Conservation (phyloP, 352 stramenopile genomes). For the Globisporangium acanthophoron region DNA sequence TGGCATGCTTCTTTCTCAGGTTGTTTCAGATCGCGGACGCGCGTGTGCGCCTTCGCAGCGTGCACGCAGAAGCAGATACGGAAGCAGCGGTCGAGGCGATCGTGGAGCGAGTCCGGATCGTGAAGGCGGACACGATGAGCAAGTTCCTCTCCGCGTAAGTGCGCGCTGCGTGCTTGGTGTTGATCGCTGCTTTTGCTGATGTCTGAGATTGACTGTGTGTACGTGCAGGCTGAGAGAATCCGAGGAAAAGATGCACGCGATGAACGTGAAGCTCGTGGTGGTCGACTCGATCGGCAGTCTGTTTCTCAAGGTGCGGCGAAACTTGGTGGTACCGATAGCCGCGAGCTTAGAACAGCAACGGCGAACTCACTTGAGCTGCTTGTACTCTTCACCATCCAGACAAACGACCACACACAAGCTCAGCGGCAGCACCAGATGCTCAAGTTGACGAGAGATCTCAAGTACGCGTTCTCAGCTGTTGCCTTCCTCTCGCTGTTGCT, state of each 20-base stretch:
- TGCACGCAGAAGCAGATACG: conserved; percentile 13
- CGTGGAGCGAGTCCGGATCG: conserved; percentile 37
- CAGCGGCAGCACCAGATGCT: conserved; percentile 48
- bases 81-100: conserved; percentile 21
- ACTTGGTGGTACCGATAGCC: neutral
- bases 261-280: conserved; percentile 57
- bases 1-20: conserved; percentile 14
- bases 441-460: conserved; percentile 44
- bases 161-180: neutral
- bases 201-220: neutral
- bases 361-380: neutral
- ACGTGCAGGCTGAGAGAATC: conserved; percentile 48
- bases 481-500: neutral
- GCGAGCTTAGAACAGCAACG: neutral
- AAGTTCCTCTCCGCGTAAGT: conserved; percentile 38
- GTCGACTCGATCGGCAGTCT: conserved; percentile 69
- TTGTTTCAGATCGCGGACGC: conserved; percentile 41
- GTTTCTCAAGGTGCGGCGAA: conserved; percentile 39
- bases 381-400: conserved; percentile 14
- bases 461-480: conserved; percentile 18
- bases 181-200: neutral
- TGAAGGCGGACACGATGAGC: conserved; percentile 33
- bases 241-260: conserved; percentile 33
- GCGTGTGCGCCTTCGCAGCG: conserved; percentile 21
- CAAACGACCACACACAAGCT: conserved; percentile 25